Base-by-base conservation (phyloP, 1,139 yeast species). In the Kluyveromyces marxianus region DNA sequence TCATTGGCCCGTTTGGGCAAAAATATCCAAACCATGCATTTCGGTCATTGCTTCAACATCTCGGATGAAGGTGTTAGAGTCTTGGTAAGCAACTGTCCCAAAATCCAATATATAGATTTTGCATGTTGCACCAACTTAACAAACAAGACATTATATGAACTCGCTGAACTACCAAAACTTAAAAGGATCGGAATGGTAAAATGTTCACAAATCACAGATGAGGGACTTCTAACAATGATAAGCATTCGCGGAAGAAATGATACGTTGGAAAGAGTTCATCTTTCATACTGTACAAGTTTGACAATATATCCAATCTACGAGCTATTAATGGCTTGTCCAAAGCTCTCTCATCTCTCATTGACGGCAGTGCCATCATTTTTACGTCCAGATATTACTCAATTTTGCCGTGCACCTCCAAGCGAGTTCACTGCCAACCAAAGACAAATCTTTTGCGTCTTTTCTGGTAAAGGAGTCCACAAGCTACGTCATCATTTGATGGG, bases 111-210 rank as follows among this genome's bases (percentile, higher is more conserved):
- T 64, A 88, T 92, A 53, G 98, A 92, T 68, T 77, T 92, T 53
- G 97, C 97, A 25, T 89, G 97, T 64, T 92, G 98, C 64, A 75
- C 84, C 2, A 95, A 88, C 63, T 73, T 92, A 48, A 90, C 97
- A 2, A 90, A 92, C 67, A 77, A 81, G 62, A 83, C 96, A 0
- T 77, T 92, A 42, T 76, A 78, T 44, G 96, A 85, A 58, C 70
- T 92, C 54, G 80, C 95, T 2, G 77, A 76, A 44, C 71, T 92
- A 53, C 90, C 95, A 10, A 81, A 85, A 59, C 72, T 92, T 55
- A 79, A 95, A 59, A 77, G 98, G 66, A 89, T 92, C 41, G 98
- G 98, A 0, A 71, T 92, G 46, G 98, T 92, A 28, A 90, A 90
- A 65, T 92, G 98, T 66, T 78, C 81, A 33, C 80, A 85, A 60